Conservation (phyloP, 257 asterid species). For the Linderniella brevidens region DNA sequence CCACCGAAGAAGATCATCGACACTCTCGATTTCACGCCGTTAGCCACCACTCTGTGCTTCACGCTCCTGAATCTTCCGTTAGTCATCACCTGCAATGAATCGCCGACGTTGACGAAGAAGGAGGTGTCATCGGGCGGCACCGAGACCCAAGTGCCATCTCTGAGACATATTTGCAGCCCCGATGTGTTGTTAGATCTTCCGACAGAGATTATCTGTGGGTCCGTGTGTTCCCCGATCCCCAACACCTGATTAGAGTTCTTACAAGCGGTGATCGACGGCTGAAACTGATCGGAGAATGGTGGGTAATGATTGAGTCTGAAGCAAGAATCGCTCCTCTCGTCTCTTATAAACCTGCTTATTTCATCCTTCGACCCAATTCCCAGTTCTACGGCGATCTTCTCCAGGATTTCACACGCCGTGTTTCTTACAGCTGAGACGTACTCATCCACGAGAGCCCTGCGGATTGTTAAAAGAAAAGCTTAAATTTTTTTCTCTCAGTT, state of each 20-base stretch:
- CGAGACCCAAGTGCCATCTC: conserved; percentile 29
- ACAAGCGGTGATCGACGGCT: conserved; percentile 15
- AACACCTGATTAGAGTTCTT: too few relatives aligned
- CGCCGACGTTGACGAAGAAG: conserved; percentile 36
- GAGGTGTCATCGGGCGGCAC: conserved; percentile 34
- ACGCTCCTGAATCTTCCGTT: conserved; percentile 48
- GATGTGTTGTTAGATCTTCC: conserved; percentile 25
- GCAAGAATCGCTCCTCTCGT: conserved; percentile 23
- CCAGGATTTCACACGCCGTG: conserved; percentile 23
- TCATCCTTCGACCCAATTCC: conserved; percentile 6
- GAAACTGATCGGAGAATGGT: conserved; percentile 17
- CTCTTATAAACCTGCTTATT: conserved; percentile 19
- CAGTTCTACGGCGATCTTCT: conserved; percentile 30
- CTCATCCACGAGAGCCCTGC: conserved; percentile 26
- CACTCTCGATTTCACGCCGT: conserved; percentile 18
- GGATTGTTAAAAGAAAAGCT: not conserved
- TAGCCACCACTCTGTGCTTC: conserved; percentile 45
- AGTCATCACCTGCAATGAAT: conserved; percentile 40
- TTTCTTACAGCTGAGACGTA: conserved; percentile 17
- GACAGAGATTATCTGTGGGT: conserved; percentile 36
- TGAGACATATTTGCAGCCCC: conserved; percentile 26
- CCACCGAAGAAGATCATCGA: conserved; percentile 67
- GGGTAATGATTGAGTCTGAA: conserved; percentile 41
- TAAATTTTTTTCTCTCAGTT: not conserved
- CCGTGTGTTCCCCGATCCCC: conserved; percentile 46